Evolutionary conservation across 2,329 filamentous ascomycete species (phyloP), one percentile per base, ranked within the genome.

Genomic region (Nannizzia gypsea): DNA sequence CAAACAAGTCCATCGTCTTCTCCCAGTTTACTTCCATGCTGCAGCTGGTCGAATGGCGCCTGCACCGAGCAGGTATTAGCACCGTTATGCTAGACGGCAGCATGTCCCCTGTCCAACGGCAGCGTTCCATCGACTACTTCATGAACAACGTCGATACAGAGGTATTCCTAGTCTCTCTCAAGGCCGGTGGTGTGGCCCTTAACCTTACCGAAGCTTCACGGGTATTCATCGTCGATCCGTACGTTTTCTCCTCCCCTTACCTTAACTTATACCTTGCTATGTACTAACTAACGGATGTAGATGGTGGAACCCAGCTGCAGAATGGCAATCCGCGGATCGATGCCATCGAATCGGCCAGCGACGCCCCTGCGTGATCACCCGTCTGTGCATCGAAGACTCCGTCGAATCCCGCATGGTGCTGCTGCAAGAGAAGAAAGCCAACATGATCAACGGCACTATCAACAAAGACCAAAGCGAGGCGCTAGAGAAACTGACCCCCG

Each of bases 241-340:
- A 83, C 82, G 88, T 86, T 48, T 46, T 44, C 22, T 54, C 22
- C 54, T 36, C 86, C 46, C 44, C 44, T 28, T 48, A 15, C 52
- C 20, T 36, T 6, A 6, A 42, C 38, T 6, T 6, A 42, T 40
- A 13, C 13, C n/a, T n/a, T 54, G 28, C 13, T 26, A 57, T 6
- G 11, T 46, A 8, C 15, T 48, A 26, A 13, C 56, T 31, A 56
- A 38, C 46, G n/a, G 3, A 34, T 63, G 38, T 65, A 90, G 88
- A 66, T 97, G 93, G 93, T 99, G 93, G 93, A 97, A 97, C 67
- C 93, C 93, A n/a, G 91, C 91, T n/a, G 92, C 92, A 0, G 93
- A 99, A 76, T 99, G 93, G 93, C 93, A 99, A 75, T 93, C 88
- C 63, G 93, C 93, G 2, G 93, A 99, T 72, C 83, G 89, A 64